Evolutionary conservation across 495 filamentous ascomycete genomes (phyloP).

Genomic region (Aspergillus steynii): DNA sequence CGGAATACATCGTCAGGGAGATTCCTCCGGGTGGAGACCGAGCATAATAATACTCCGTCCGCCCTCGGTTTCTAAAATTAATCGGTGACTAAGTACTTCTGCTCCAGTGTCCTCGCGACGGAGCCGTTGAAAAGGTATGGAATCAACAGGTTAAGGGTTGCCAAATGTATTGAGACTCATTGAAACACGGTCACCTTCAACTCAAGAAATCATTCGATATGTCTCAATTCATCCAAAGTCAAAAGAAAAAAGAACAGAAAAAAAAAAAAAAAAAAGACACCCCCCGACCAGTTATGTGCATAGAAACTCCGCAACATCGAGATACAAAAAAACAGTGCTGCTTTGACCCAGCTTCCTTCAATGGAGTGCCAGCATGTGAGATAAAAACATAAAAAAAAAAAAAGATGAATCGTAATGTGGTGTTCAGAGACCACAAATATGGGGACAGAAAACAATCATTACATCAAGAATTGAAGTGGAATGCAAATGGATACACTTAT

Average conservation of each 20-base stretch:
- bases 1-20: too few relatives aligned
- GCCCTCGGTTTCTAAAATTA: not conserved
- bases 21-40: too few relatives aligned
- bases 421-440: constrained; percentile 31
- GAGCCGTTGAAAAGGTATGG: too few relatives aligned
- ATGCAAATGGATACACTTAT: constrained; percentile 7
- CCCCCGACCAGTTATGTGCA: not conserved
- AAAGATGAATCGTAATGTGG: constrained; percentile 35
- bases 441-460: constrained; percentile 35
- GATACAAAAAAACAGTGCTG: not conserved
- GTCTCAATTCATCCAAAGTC: too few relatives aligned
- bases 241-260: not conserved
- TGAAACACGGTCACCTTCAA: too few relatives aligned
- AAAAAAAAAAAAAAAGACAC: not conserved
- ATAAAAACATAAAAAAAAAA: constrained; percentile 24
- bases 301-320: not conserved
- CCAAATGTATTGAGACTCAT: too few relatives aligned
- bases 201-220: too few relatives aligned
- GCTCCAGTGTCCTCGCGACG: too few relatives aligned
- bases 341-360: constrained; percentile 19
- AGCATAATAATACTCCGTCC: not conserved
- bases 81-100: too few relatives aligned
- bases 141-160: too few relatives aligned
- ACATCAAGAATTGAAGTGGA: constrained; percentile 20
- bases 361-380: constrained; percentile 21